Conservation (phyloP, 2,329 filamentous ascomycete species). For the Neopestalotiopsis sp. region DNA sequence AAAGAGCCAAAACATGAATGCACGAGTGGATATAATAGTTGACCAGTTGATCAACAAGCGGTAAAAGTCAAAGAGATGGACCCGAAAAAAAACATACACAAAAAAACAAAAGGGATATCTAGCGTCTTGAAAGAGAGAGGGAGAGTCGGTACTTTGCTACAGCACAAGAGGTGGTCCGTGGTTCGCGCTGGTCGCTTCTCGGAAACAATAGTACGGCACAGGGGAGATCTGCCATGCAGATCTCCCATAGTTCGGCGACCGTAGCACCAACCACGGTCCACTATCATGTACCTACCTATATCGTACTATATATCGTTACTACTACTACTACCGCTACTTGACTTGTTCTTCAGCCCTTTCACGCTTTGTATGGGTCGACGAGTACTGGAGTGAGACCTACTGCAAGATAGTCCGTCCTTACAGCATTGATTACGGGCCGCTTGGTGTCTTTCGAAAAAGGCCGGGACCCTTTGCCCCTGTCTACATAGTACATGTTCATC, state of each 20-base stretch:
- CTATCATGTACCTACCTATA: not conserved
- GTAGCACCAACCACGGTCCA: constrained; percentile 4
- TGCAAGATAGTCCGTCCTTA: not conserved
- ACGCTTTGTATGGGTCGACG: not conserved
- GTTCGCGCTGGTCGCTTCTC: constrained; percentile 11
- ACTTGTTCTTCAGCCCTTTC: not conserved
- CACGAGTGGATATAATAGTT: too few relatives aligned
- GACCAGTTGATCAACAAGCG: too few relatives aligned
- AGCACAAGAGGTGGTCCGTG: not conserved
- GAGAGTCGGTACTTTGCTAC: constrained; percentile 1
- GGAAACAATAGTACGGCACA: constrained; percentile 11
- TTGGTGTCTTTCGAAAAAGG: too few relatives aligned
- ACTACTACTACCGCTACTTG: not conserved
- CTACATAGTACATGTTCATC: too few relatives aligned
- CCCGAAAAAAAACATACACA: not conserved
- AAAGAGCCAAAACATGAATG: too few relatives aligned
- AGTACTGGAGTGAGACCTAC: not conserved
- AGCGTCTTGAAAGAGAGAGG: too few relatives aligned
- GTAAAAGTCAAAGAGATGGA: too few relatives aligned
- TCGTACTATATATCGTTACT: too few relatives aligned
- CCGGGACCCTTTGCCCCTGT: too few relatives aligned
- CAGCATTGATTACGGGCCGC: not conserved
- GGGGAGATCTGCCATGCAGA: constrained; percentile 13
- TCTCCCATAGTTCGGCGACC: constrained; percentile 16
- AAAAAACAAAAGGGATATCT: not conserved